Base-by-base conservation (phyloP, 2,329 filamentous ascomycete genomes). In the Lomentospora prolificans region DNA sequence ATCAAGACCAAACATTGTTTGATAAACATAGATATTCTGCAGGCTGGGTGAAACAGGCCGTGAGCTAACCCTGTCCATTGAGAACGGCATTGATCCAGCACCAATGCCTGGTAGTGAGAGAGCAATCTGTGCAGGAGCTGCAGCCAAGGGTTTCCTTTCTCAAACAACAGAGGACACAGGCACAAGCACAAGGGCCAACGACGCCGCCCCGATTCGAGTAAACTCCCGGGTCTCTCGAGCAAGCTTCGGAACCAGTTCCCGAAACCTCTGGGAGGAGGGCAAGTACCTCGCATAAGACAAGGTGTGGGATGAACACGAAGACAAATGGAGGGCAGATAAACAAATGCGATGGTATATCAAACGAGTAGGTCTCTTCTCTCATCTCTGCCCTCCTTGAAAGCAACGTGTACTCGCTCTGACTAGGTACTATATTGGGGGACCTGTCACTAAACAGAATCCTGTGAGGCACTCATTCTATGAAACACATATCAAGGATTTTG, bases 1-100 rank as follows among this genome's bases (percentile, higher is more conserved):
- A 30, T 39, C 22, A 39, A 50, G 31, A n/a, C n/a, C n/a, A n/a
- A n/a, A n/a, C n/a, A n/a, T n/a, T n/a, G n/a, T 46, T 46, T 24
- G 41, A 57, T 9, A 44, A 58, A 2, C 55, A 56, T 0, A 52
- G 74, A 0, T 56, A 58, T 74, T 1, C 57, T 74, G 0, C 71
- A 72, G 1, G 58, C 63, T 0, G 53, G 57, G 0, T 65, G 66
- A 0, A 60, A 55, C 1, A 65, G 62, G 3, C 70, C 71, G 72
- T 74, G 57, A 63, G 69, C 41, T 46, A n/a, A n/a, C n/a, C n/a
- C n/a, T n/a, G n/a, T n/a, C n/a, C n/a, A n/a, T n/a, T n/a, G n/a
- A n/a, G n/a, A n/a, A n/a, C n/a, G n/a, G n/a, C n/a, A n/a, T n/a
- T n/a, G n/a, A n/a, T n/a, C 22, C 19, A 3, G 22, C 41, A 19